Evolutionary conservation across 768 basidiomycete genomes (phyloP).

Genomic region (Rhodotorula sphaerocarpa): DNA sequence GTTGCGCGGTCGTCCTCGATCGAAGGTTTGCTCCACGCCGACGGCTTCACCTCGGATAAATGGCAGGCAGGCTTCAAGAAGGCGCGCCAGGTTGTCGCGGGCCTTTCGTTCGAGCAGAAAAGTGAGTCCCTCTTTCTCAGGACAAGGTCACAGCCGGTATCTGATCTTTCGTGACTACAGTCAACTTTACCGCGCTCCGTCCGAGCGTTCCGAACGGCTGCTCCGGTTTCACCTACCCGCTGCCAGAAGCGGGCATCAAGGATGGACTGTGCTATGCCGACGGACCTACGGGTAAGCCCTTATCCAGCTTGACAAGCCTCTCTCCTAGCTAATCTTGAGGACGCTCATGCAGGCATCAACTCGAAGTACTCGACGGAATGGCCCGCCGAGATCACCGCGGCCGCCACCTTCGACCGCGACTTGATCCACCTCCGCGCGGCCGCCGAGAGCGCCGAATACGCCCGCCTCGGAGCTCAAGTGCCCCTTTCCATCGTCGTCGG

Average conservation of each 20-base stretch:
- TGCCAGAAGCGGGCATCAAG: neutral
- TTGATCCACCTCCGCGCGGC: constrained; percentile 68
- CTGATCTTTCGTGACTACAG: neutral
- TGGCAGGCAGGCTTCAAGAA: constrained; percentile 11
- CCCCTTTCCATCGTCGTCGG: constrained; percentile 19
- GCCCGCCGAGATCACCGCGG: constrained; percentile 75
- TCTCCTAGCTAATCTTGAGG: neutral
- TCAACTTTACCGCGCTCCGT: constrained; percentile 9
- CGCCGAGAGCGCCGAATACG: constrained; percentile 73
- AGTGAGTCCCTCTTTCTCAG: neutral
- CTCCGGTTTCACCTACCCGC: constrained; percentile 3
- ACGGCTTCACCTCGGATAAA: neutral
- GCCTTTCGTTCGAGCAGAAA: constrained; percentile 9
- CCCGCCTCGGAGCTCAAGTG: constrained; percentile 73
- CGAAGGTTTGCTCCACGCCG: neutral
- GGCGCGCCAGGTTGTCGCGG: constrained; percentile 4
- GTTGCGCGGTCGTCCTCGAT: neutral
- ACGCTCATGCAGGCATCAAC: neutral
- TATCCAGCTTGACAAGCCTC: neutral
- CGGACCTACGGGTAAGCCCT: constrained; percentile 6
- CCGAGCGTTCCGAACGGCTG: neutral
- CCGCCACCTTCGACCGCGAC: constrained; percentile 70
- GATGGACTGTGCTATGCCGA: constrained; percentile 2
- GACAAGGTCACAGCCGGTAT: fast-evolving
- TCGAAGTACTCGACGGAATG: constrained; percentile 40